Base-by-base conservation (phyloP, 169 alveolate genomes). In the Babesia bigemina region DNA sequence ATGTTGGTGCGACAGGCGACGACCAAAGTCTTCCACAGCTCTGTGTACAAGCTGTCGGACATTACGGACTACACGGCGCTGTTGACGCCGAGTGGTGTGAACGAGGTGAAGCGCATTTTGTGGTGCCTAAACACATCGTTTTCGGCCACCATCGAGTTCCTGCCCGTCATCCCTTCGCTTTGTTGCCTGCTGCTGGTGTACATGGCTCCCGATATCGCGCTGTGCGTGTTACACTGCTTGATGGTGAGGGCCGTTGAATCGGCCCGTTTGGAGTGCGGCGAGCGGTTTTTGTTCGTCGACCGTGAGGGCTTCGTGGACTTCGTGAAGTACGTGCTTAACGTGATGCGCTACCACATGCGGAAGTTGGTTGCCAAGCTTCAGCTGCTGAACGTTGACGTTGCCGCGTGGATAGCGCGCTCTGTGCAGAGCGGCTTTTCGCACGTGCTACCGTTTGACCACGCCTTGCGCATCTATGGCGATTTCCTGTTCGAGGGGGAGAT, bases 391-490 rank as follows among this genome's bases (percentile, higher is more conserved):
- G 90, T 88, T 36, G 93, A 88, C 61, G 55, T 88, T 19, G 88
- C 91, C 24, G 93, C 93, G 6, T 88, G 93, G 93, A 85, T 88
- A 21, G 91, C 93, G 9, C 63, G 93, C 29, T 62, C 91, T n/a
- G 83, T 85, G 14, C 93, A 88, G 76, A 75, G 84, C 29, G 93
- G 91, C 2, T 88, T 88, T 29, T 79, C 93, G 4, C 79, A 86
- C 24, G 75, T 88, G 73, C 55, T 88, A 49, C 93, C 93, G 0
- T 88, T 88, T 22, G 93, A 88, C 56, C 82, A 66, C 75, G 86
- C 85, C 13, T 53, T 88, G 63, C 73, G 93, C 45, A 88, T 88
- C 9, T 85, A 79, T 65, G 93, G 93, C 2, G 86, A 69, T 42
- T 84, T 53, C 29, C 69, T 88, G 33, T 88, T 88, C 53, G 92